These are phyloP conservation scores for Monosporascus ibericus DNA, from an alignment of 2,329 filamentous ascomycete genomes.

Conservation along the genomic window DNA sequence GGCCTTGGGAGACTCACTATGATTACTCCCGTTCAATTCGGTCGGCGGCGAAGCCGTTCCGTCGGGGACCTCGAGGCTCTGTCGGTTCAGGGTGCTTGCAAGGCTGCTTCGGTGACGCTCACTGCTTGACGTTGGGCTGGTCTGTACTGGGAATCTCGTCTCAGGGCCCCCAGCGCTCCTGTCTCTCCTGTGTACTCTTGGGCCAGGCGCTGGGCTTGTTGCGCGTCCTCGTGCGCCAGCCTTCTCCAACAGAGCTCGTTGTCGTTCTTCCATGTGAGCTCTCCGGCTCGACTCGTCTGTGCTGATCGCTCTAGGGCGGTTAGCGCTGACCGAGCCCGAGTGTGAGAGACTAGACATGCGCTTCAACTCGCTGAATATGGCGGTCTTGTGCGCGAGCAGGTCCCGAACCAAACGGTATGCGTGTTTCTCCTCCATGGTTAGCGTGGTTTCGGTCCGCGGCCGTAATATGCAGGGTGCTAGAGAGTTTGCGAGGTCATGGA, in stretches of 20 bases:
- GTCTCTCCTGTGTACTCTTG: constrained; percentile 66
- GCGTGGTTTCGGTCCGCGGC: constrained; percentile 77
- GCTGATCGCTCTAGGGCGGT: constrained; percentile 78
- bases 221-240: constrained; percentile 60
- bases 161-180: constrained; percentile 67
- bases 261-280: constrained; percentile 88
- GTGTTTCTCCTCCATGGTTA: constrained; percentile 95
- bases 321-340: constrained; percentile 49
- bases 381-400: constrained; percentile 86
- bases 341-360: constrained; percentile 70
- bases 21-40: constrained; percentile 25
- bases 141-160: constrained; percentile 79
- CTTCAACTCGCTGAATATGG: constrained; percentile 94
- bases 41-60: constrained; percentile 39
- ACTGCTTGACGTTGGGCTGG: constrained; percentile 51
- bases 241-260: constrained; percentile 70
- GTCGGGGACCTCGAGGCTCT: constrained; percentile 77
- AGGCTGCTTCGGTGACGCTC: constrained; percentile 48
- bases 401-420: constrained; percentile 86
- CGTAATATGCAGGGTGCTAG: constrained; percentile 84
- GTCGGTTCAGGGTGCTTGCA: constrained; percentile 45
- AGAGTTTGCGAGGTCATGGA: constrained; percentile 64
- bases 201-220: constrained; percentile 63
- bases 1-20: constrained; percentile 17
- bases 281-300: constrained; percentile 94